phyloP scores from a whole-genome alignment of 768 basidiomycete species.

The Rhodotorula babjevae region DNA sequence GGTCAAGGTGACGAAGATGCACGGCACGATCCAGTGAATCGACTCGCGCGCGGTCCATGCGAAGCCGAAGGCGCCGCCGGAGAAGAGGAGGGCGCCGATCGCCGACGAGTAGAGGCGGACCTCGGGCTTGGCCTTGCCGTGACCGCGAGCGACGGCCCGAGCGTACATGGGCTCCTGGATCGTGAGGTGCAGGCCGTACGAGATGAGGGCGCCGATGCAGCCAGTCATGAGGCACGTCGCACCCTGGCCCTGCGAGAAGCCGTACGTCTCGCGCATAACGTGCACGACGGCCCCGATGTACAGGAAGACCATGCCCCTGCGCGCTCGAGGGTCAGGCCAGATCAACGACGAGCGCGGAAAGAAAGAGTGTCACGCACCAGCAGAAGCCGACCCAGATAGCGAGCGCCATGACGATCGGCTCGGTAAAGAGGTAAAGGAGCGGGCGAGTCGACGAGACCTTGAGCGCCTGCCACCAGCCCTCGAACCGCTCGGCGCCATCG shows the following conservation, averaged over 20 bases:
- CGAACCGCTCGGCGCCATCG: conserved; percentile 23
- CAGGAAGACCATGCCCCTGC: conserved; percentile 28
- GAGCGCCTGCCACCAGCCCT: conserved; percentile 17
- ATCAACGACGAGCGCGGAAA: too few relatives aligned
- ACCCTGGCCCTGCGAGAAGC: conserved; percentile 20
- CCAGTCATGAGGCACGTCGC: conserved; percentile 40
- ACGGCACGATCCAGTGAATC: conserved; percentile 39
- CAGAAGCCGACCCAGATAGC: conserved; percentile 12
- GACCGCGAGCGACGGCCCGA: conserved; percentile 12
- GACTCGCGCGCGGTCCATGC: conserved; percentile 34
- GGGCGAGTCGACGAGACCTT: conserved; percentile 24
- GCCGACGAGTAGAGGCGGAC: conserved; percentile 37
- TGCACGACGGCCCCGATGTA: conserved; percentile 20
- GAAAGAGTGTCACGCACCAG: too few relatives aligned
- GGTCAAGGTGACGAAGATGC: conserved; percentile 20
- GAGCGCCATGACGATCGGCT: conserved; percentile 23
- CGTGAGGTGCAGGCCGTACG: conserved; percentile 15
- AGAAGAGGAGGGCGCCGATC: conserved; percentile 30
- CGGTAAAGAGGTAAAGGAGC: conserved; percentile 31
- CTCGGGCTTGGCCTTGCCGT: conserved; percentile 39
- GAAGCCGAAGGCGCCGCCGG: conserved; percentile 35
- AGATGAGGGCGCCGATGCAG: conserved; percentile 37
- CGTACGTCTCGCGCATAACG: conserved; percentile 35
- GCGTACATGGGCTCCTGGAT: conserved; percentile 34
- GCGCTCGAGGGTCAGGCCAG: too few relatives aligned